Base-by-base conservation (phyloP, 208 protist species). In the Crithidia sp. region DNA sequence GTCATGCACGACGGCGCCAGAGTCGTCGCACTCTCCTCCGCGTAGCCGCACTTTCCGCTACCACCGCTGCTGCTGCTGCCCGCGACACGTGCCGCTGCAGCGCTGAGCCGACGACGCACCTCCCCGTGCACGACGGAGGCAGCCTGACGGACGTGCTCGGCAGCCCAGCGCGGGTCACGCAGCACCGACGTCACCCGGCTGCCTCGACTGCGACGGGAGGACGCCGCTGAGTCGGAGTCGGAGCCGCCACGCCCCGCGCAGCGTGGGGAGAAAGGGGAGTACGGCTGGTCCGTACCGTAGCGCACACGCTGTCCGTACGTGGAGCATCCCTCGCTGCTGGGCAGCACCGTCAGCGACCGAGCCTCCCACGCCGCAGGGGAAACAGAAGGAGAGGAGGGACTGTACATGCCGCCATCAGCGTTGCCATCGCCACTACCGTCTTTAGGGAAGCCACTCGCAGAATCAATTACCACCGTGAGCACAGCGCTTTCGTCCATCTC, bases 141-240 rank as follows among this genome's bases (percentile, higher is more conserved):
- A 19, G 60, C 72, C n/a, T 40, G 0, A 39, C 72, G 65, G 8
- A 67, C 58, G 64, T 62, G 58, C 58, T 77, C 72, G 2, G 63
- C 40, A 7, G 65, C 65, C 72, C 63, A 71, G 17, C 72, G 72
- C 43, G 72, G 72, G 37, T 77, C 72, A 2, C 17, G 9, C 50
- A 77, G 65, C 14, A 71, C 57, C 44, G 65, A 65, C 12, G 50
- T 16, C 8, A 71, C 47, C 39, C 36, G 66, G 19, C 66, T 66
- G 41, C 39, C 55, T 43, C 65, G 14, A 44, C 72, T 67, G 57
- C 64, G 45, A 16, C 57, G 61, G 16, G 63, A 60, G 5, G 71
- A 65, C 0, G 64, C 36, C 13, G 64, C 63, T 0, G 55, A 70
- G 37, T 68, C 53, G 54, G 14, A 39, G 55, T 70, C 65, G 12